Evolutionary conservation across 2,329 filamentous ascomycete species (phyloP).

Genomic region (Fusarium musae): DNA sequence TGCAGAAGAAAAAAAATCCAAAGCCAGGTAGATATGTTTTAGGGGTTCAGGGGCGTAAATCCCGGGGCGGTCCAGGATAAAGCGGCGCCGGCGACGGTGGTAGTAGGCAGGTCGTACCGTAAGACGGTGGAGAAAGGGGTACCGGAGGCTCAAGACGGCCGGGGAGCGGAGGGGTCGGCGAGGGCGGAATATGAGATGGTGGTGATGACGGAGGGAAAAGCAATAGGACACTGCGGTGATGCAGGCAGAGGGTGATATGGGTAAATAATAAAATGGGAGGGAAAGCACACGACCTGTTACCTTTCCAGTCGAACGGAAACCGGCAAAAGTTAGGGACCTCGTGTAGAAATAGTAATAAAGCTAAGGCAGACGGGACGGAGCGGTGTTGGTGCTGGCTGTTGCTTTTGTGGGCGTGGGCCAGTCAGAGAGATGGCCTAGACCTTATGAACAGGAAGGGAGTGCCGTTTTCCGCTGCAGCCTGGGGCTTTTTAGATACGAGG

Average conservation of each 20-base stretch:
- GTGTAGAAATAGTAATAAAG: constrained; percentile 19
- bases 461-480: constrained; percentile 30
- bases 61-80: constrained; percentile 30
- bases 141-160: constrained; percentile 31
- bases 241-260: constrained; percentile 1
- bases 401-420: constrained; percentile 48
- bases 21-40: constrained; percentile 24
- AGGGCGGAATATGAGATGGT: constrained; percentile 6
- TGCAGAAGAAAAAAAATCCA: background rate
- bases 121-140: constrained; percentile 36
- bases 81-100: constrained; percentile 41
- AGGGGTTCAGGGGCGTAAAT: constrained; percentile 38
- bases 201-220: constrained; percentile 10
- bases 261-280: constrained; percentile 13
- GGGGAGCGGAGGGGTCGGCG: constrained; percentile 26
- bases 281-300: constrained; percentile 55
- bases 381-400: constrained; percentile 15
- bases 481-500: constrained; percentile 20
- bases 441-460: constrained; percentile 39
- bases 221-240: background rate
- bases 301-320: constrained; percentile 45
- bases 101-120: constrained; percentile 17
- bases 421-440: constrained; percentile 43
- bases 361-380: constrained; percentile 28
- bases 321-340: constrained; percentile 10